A percentile compares a stretch with the other conserved stretches of the same genome.
Evolutionary conservation across 768 basidiomycete species (phyloP).

Genomic region (Coprinopsis strossmayeri): DNA sequence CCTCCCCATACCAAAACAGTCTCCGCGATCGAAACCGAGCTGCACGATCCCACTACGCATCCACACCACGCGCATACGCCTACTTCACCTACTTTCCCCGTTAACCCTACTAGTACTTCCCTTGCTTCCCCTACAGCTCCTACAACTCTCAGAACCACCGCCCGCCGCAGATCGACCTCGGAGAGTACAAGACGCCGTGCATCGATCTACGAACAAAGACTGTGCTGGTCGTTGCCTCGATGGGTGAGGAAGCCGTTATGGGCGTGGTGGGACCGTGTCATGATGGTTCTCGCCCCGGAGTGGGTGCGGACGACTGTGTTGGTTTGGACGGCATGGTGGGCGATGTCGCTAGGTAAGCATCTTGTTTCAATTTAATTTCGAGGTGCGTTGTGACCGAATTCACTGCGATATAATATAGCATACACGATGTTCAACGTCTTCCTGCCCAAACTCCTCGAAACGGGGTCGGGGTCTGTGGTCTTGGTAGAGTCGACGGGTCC

Average conservation of each 20-base stretch:
- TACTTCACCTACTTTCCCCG: no score
- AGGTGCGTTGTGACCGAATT: no score
- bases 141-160: no score
- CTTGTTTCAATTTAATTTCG: not conserved
- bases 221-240: slow-evolving; percentile 42
- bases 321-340: slow-evolving; percentile 74
- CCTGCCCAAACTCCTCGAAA: slow-evolving; percentile 80
- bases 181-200: slow-evolving; percentile 23
- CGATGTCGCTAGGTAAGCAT: slow-evolving; percentile 66
- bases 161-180: slow-evolving; percentile 15
- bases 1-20: no score
- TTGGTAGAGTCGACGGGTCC: no score
- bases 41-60: no score
- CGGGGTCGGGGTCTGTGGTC: no score
- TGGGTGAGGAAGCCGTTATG: slow-evolving; percentile 52
- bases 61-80: no score
- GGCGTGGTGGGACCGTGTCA: slow-evolving; percentile 64
- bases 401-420: no score
- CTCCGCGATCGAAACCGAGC: no score
- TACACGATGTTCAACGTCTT: slow-evolving; percentile 94
- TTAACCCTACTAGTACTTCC: no score
- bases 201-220: slow-evolving; percentile 37
- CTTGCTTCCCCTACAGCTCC: no score
- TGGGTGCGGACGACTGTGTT: slow-evolving; percentile 74
- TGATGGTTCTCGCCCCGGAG: slow-evolving; percentile 65